Evolutionary conservation across 768 basidiomycete species (phyloP).

Genomic region (Suillus alpinus): DNA sequence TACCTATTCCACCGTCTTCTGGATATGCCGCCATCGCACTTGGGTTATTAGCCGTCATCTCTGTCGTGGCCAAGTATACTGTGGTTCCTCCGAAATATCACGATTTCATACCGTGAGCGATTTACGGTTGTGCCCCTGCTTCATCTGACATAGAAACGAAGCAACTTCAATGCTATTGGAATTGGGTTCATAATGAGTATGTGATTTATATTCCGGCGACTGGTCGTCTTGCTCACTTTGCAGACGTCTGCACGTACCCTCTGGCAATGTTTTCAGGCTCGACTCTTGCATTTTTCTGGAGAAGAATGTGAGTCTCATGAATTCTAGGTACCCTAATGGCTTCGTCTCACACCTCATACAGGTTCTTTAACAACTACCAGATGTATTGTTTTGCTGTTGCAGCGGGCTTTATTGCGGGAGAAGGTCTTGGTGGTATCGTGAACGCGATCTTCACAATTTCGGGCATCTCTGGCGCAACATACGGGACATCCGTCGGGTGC

Average conservation of each 20-base stretch:
- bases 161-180: constrained; percentile 28
- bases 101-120: constrained; percentile 17
- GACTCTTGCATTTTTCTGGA: constrained; percentile 10
- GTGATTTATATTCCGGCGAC: background rate
- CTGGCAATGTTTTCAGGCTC: constrained; percentile 12
- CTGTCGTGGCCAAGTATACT: constrained; percentile 40
- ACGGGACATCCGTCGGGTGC: constrained; percentile 23
- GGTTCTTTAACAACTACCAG: constrained; percentile 10
- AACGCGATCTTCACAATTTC: constrained; percentile 27
- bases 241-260: constrained; percentile 11
- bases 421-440: constrained; percentile 33
- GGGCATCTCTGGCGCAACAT: constrained; percentile 19
- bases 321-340: background rate
- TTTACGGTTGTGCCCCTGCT: background rate
- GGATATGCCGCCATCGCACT: constrained; percentile 59
- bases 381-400: constrained; percentile 34
- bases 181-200: constrained; percentile 16
- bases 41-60: constrained; percentile 41
- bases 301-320: constrained; percentile 7
- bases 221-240: background rate
- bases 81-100: constrained; percentile 24
- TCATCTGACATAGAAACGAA: constrained; percentile 1
- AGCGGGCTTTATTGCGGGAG: constrained; percentile 36
- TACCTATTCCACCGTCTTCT: constrained; percentile 48
- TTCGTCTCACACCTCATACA: background rate